Evolutionary conservation across 768 basidiomycete genomes (phyloP), one percentile per base, ranked within the genome.

Genomic region (Boletellus ananas): DNA sequence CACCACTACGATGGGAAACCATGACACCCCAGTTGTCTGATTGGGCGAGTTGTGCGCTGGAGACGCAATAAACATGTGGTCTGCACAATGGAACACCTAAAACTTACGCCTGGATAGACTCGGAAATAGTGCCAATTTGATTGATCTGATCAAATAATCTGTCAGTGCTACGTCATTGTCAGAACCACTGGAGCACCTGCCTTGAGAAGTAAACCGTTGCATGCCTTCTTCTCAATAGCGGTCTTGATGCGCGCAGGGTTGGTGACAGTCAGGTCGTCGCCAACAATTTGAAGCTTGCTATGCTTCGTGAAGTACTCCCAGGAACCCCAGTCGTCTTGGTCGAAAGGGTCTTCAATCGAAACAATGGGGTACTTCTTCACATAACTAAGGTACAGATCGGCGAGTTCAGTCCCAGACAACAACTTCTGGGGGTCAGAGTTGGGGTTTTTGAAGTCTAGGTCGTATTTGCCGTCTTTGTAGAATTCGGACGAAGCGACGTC

Each of bases 381-480:
- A 68, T 91, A 90, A 61, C 76, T 64, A 58, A 93, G 70, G 80
- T 98, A 99, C 63, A 94, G 76, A 45, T 94, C 89, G 20, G 93
- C 95, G 64, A 99, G 92, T 75, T 98, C 81, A 45, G 77, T 74
- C 57, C 95, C 96, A 34, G 89, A 77, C 73, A 97, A 87, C 92
- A 90, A 96, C 73, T 98, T 95, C 74, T 84, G 85, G 38, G 90
- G 81, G 75, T 99, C 95, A 45, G 94, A 96, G 79, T 99, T 96
- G 71, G 95, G 90, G 83, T 97, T 97, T 83, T 99, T 94, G 81
- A 93, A 94, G 79, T 97, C 94, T 55, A 98, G 75, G 67, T 98
- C 95, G 73, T 99, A 99, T 77, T 97, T 97, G 62, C 94, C 95
- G 6, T 97, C 94, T 84, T 96, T 98, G 86, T 92, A 99, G 81